Evolutionary conservation across 2,329 filamentous ascomycete genomes (phyloP), one percentile per base, ranked within the genome.

Genomic region (Xylariaceae sp.): DNA sequence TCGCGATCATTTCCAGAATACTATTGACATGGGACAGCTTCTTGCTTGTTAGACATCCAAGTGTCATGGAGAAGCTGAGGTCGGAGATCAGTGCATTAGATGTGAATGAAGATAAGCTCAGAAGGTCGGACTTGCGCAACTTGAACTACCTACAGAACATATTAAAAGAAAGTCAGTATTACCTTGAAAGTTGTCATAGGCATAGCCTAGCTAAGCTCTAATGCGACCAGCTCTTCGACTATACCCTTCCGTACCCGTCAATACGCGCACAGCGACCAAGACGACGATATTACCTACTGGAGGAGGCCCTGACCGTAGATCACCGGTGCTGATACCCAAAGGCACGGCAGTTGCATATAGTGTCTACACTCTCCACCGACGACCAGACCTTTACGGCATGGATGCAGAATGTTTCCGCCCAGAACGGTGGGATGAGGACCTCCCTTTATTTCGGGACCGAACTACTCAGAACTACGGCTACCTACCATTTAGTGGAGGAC

Each of bases 321-420:
- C 62, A 0, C 65, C 64, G 1, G 47, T 67, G 11, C 60, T 64
- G 27, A 57, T 72, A 9, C 67, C 65, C 4, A 65, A 66, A 27
- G 67, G 68, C 6, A 63, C 60, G 24, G 73, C 77, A 51, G 70
- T 81, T n/a, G 73, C 72, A 1, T 73, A 68, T 21, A 73, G 76
- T 44, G 70, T 75, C 1, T 81, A 76, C 60, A 68, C 72, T 10
- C 67, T 79, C 41, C 75, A 79, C 32, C 70, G 77, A 4, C 69
- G 78, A 27, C 63, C 63, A 27, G 67, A 60, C 4, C 50, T 80
- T 0, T 73, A 70, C 47, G 72, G 72, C 1, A 62, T 65, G 41
- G 77, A 80, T 42, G 72, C 74, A 1, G 66, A 72, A 4, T 56
- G 69, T 5, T 80, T 78, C 62, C 72, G 75, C 2, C 77, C 77